Percentiles rank a stretch among this genome's conserved stretches.
phyloP scores from a whole-genome alignment of 495 filamentous ascomycete genomes.

The Halenospora varia region DNA sequence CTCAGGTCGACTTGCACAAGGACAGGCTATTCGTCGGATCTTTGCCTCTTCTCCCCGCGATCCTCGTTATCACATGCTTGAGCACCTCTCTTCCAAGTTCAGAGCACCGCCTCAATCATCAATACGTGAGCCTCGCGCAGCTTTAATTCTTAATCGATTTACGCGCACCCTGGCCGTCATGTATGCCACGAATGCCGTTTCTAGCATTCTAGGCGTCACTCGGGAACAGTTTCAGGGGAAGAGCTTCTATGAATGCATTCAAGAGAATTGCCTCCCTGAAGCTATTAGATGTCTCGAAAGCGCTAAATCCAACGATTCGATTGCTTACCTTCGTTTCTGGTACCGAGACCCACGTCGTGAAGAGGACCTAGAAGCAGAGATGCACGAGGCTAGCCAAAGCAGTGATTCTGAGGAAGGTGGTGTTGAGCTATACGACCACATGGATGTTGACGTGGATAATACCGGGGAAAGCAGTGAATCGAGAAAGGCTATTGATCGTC shows the following conservation, averaged over 20 bases:
- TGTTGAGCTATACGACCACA: conserved; percentile 18
- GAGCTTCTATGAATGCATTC: conserved; percentile 79
- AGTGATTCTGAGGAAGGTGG: conserved; percentile 27
- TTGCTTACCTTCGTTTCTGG: conserved; percentile 89
- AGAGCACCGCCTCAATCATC: conserved; percentile 55
- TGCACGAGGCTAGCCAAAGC: conserved; percentile 19
- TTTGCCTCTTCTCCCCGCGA: conserved; percentile 81
- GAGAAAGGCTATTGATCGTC: neutral
- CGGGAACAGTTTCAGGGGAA: conserved; percentile 62
- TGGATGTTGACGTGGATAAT: conserved; percentile 32
- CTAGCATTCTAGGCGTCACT: conserved; percentile 65
- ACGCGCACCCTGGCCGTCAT: conserved; percentile 79
- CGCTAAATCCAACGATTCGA: conserved; percentile 90
- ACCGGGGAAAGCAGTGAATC: neutral
- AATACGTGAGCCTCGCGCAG: conserved; percentile 73
- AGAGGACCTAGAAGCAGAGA: conserved; percentile 30
- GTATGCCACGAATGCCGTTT: conserved; percentile 76
- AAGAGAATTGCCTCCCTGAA: conserved; percentile 68
- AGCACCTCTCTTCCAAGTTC: conserved; percentile 81
- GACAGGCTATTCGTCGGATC: conserved; percentile 70
- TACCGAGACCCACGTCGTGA: conserved; percentile 65
- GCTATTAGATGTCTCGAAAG: conserved; percentile 75
- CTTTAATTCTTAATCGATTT: conserved; percentile 84
- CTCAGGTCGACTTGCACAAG: conserved; percentile 72
- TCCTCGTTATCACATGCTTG: conserved; percentile 88